Conservation (phyloP, 75 land plant genomes). For the Larix kaempferi region DNA sequence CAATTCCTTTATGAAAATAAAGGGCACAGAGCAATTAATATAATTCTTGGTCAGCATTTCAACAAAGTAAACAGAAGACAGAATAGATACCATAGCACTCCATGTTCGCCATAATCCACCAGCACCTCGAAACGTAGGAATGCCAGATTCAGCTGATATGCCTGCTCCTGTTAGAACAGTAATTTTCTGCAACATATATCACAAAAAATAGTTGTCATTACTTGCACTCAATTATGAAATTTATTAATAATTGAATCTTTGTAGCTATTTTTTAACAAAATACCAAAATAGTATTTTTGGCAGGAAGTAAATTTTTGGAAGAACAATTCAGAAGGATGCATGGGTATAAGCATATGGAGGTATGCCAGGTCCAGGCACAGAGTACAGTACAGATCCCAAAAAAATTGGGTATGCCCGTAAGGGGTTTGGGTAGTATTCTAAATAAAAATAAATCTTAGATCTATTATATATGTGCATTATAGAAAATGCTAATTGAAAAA, state of each 20-base stretch:
- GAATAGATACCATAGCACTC: conserved; percentile 39
- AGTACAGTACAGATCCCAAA: too few relatives aligned
- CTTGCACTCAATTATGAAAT: neutral
- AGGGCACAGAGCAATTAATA: conserved; percentile 2
- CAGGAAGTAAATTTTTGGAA: neutral
- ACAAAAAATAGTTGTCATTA: neutral
- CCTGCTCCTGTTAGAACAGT: conserved; percentile 54
- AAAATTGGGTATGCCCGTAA: too few relatives aligned
- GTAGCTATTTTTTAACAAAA: neutral
- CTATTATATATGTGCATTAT: too few relatives aligned
- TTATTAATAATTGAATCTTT: neutral
- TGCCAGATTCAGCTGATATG: conserved; percentile 57
- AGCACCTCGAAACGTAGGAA: conserved; percentile 52
- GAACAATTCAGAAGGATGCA: too few relatives aligned
- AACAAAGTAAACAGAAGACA: conserved; percentile 9
- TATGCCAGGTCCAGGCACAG: too few relatives aligned
- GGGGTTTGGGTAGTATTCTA: too few relatives aligned
- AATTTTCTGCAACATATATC: conserved; percentile 37
- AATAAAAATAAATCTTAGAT: too few relatives aligned
- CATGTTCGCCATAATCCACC: conserved; percentile 52
- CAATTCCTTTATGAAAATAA: conserved; percentile 29
- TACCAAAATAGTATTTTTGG: neutral
- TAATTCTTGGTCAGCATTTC: neutral
- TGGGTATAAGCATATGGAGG: too few relatives aligned
- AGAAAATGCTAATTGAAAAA: too few relatives aligned